phyloP scores from a whole-genome alignment of 1,139 yeast genomes.

The Geotrichum europaeum region DNA sequence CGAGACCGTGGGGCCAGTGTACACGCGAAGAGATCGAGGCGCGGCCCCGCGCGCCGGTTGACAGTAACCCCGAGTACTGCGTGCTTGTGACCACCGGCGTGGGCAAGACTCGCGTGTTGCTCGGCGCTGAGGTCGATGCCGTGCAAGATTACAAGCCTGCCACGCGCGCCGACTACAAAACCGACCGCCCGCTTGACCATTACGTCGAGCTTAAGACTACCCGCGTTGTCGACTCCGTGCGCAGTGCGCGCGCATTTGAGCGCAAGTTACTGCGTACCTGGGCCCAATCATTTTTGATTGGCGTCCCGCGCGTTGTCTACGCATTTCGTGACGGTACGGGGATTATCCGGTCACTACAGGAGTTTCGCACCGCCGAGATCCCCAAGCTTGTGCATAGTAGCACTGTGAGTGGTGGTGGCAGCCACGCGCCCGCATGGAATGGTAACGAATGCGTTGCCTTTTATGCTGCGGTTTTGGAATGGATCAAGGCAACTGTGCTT shows the following conservation, averaged over 20 bases:
- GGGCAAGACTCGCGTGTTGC: conserved; percentile 58
- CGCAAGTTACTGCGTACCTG: conserved; percentile 69
- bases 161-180: conserved; percentile 14
- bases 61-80: conserved; percentile 69
- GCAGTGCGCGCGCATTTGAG: conserved; percentile 59
- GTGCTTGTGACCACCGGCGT: conserved; percentile 79
- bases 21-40: conserved; percentile 61
- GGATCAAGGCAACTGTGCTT: conserved; percentile 45
- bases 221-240: conserved; percentile 46
- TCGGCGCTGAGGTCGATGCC: conserved; percentile 93
- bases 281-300: conserved; percentile 91
- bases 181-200: conserved; percentile 40
- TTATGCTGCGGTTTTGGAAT: conserved; percentile 77
- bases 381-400: conserved; percentile 50
- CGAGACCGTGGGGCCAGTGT: conserved; percentile 68
- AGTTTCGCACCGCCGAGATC: conserved; percentile 68
- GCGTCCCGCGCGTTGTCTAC: conserved; percentile 68
- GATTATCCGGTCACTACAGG: conserved; percentile 60
- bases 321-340: conserved; percentile 81
- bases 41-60: conserved; percentile 50
- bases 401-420: conserved; percentile 24
- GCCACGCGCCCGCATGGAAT: conserved; percentile 39
- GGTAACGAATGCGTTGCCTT: conserved; percentile 77
- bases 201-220: conserved; percentile 84
- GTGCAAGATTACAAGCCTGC: conserved; percentile 70